Evolutionary conservation across 2,329 filamentous ascomycete genomes (phyloP).

Genomic region (Claviceps lovelessii): DNA sequence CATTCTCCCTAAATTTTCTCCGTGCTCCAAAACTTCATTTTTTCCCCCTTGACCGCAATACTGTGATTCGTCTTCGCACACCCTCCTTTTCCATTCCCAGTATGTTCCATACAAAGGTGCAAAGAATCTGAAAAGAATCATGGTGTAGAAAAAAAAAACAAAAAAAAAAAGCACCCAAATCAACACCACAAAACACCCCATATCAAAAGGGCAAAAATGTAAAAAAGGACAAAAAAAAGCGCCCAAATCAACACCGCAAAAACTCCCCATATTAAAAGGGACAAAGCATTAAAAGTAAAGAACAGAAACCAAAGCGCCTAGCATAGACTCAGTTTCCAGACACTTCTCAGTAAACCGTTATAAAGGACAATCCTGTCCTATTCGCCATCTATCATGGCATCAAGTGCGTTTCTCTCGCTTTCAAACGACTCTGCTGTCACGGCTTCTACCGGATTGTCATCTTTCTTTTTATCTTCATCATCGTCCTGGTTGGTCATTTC

Average conservation of each 20-base stretch:
- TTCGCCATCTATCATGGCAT: slow-evolving; percentile 30
- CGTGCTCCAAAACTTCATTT: neutral
- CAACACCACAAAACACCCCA: neutral
- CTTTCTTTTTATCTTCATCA: slow-evolving; percentile 26
- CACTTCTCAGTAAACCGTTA: neutral
- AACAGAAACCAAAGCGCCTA: neutral
- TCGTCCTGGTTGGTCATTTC: slow-evolving; percentile 41
- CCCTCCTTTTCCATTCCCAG: neutral
- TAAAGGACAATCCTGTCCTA: slow-evolving; percentile 9
- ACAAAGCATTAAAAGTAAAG: neutral
- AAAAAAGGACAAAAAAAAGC: neutral
- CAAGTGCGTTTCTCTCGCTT: slow-evolving; percentile 32
- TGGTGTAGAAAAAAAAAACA: neutral
- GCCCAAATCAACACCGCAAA: neutral
- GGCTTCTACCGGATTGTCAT: slow-evolving; percentile 14
- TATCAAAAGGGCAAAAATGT: too few relatives aligned
- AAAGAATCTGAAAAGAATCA: neutral
- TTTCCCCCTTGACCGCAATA: neutral
- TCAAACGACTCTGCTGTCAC: slow-evolving; percentile 30
- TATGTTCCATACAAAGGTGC: neutral
- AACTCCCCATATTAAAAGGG: neutral
- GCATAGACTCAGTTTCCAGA: neutral
- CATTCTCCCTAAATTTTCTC: neutral
- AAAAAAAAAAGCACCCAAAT: neutral
- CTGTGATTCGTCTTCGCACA: neutral